Conservation (phyloP, 371 early-diverging fungal species). For the Syncephalis fuscata region DNA sequence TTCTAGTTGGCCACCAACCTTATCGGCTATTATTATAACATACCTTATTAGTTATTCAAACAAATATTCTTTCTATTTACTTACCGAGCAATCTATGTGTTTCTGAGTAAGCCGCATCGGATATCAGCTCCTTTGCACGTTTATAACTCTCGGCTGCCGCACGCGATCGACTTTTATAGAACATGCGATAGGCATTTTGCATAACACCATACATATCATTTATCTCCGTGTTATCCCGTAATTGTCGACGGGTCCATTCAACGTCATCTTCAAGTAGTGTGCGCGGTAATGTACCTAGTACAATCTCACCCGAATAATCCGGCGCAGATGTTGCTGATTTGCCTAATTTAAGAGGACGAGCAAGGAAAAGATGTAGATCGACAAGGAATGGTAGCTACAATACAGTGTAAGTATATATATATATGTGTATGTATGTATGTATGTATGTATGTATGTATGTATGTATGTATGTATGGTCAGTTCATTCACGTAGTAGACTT, state of each 20-base stretch:
- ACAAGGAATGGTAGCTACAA: conserved; percentile 66
- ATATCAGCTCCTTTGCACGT: conserved; percentile 65
- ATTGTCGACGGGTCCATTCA: conserved; percentile 46
- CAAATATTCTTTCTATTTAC: conserved; percentile 1
- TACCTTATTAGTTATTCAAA: neutral
- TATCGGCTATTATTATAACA: neutral
- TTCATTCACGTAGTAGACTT: no score
- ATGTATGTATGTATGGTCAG: no score
- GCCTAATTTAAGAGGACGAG: conserved; percentile 51
- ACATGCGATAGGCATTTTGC: conserved; percentile 74
- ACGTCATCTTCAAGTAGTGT: conserved; percentile 41
- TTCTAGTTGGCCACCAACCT: conserved; percentile 13
- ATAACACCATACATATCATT: conserved; percentile 44
- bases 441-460: no score
- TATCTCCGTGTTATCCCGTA: conserved; percentile 39
- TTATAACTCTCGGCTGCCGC: conserved; percentile 77
- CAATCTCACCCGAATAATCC: conserved; percentile 70
- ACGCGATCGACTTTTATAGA: conserved; percentile 57
- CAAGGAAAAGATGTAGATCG: conserved; percentile 84
- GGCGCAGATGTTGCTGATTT: conserved; percentile 8
- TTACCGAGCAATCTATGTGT: conserved; percentile 60
- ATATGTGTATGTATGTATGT: no score
- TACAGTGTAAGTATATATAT: neutral
- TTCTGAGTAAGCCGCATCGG: conserved; percentile 32
- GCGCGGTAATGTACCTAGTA: conserved; percentile 62